phyloP scores from a whole-genome alignment of 345 rosid genomes.

The Leavenworthia alabamica region DNA sequence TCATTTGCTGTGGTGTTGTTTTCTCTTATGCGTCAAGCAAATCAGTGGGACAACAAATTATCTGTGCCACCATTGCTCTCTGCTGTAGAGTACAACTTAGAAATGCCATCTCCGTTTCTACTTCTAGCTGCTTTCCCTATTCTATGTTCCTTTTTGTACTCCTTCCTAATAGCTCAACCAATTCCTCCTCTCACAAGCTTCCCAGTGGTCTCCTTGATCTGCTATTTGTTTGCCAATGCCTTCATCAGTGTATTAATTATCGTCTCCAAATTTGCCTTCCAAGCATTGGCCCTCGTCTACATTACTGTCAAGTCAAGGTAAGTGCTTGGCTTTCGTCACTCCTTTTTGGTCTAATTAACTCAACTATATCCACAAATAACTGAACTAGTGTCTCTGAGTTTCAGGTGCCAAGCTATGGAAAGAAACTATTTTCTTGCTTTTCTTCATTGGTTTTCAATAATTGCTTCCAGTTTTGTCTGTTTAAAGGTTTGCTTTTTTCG shows the following conservation, averaged over 20 bases:
- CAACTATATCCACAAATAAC: constrained; percentile 1
- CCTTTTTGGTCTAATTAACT: background rate
- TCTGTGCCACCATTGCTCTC: constrained; percentile 67
- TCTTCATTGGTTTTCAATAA: constrained; percentile 52
- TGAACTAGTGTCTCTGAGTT: constrained; percentile 24
- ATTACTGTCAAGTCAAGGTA: constrained; percentile 64
- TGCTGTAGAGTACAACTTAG: constrained; percentile 76
- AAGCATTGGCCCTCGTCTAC: constrained; percentile 61
- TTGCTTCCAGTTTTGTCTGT: constrained; percentile 57
- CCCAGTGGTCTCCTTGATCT: constrained; percentile 50
- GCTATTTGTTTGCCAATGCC: constrained; percentile 78
- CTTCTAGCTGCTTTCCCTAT: constrained; percentile 53
- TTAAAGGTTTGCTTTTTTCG: constrained; percentile 47
- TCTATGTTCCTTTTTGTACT: constrained; percentile 43
- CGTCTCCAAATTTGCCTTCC: constrained; percentile 63
- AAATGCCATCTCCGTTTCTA: constrained; percentile 66
- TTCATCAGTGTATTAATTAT: constrained; percentile 44
- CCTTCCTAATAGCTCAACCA: constrained; percentile 59
- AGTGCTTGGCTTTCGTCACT: constrained; percentile 18
- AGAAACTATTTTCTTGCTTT: constrained; percentile 38
- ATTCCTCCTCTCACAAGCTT: constrained; percentile 67
- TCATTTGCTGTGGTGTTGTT: constrained; percentile 60
- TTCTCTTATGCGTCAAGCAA: constrained; percentile 79
- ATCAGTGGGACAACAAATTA: constrained; percentile 57
- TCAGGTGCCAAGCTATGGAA: constrained; percentile 62